Evolutionary conservation across 352 stramenopile genomes (phyloP).

Genomic region (Blastocystis sp.): DNA sequence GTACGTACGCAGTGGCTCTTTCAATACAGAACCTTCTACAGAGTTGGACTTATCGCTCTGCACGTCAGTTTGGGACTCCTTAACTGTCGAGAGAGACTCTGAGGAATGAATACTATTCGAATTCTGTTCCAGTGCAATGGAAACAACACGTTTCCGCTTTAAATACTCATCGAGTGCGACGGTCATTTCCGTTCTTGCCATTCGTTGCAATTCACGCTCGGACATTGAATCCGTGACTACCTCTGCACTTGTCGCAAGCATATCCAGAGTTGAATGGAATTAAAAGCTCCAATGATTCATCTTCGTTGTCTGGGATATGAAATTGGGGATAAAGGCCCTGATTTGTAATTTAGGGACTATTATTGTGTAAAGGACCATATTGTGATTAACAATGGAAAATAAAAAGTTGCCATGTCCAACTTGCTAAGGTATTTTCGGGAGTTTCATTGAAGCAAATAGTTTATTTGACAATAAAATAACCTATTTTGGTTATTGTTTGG

Average conservation of each 20-base stretch:
- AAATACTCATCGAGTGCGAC: conserved; percentile 36
- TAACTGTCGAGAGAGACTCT: neutral
- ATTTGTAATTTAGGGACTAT: neutral
- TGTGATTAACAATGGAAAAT: no score
- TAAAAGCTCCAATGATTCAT: neutral
- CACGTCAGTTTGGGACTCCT: neutral
- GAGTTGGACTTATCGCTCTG: conserved; percentile 20
- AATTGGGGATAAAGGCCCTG: neutral
- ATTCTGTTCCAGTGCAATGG: conserved; percentile 30
- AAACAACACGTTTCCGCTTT: conserved; percentile 21
- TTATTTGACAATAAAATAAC: no score
- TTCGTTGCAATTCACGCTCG: conserved; percentile 49
- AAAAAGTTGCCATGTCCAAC: no score
- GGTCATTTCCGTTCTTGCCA: conserved; percentile 34
- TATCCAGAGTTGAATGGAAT: neutral
- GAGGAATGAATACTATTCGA: conserved; percentile 7
- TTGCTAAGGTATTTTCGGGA: no score
- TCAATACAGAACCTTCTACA: neutral
- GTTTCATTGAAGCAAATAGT: no score
- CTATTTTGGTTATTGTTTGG: no score
- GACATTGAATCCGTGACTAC: conserved; percentile 26
- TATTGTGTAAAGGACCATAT: neutral
- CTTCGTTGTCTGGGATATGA: neutral
- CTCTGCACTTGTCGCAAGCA: neutral
- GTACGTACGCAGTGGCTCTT: conserved; percentile 37